Evolutionary conservation across 768 basidiomycete genomes (phyloP).

Genomic region (Phallus indusiatus): DNA sequence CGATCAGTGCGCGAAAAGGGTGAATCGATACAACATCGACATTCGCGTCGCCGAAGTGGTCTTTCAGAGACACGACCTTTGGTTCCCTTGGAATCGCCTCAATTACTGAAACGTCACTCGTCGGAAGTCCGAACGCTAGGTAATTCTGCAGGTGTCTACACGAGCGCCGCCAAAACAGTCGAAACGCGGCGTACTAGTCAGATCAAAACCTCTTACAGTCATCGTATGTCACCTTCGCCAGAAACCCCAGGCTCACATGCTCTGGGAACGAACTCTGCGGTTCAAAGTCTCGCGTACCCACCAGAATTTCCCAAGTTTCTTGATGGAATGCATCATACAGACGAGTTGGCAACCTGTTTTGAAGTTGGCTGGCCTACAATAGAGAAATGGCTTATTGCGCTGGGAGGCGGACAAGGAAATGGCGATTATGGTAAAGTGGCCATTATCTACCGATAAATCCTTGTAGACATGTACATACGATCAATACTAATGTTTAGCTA

Average conservation of each 20-base stretch:
- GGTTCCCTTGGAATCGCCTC: not conserved
- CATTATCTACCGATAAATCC: conserved; percentile 61
- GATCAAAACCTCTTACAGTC: conserved; percentile 42
- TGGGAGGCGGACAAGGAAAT: conserved; percentile 44
- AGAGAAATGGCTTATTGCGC: conserved; percentile 55
- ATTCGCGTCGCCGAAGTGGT: not conserved
- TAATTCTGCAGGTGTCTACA: not conserved
- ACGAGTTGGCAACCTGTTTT: conserved; percentile 79
- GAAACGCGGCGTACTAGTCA: conserved; percentile 13
- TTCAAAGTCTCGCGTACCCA: conserved; percentile 34
- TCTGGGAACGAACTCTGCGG: conserved; percentile 7
- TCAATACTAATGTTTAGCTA: not conserved
- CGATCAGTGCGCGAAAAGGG: conserved; percentile 5
- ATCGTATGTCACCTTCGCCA: conserved; percentile 38
- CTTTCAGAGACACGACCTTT: not conserved
- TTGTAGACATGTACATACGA: not conserved
- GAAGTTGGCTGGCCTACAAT: conserved; percentile 78
- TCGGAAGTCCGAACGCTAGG: not conserved
- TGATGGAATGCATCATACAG: conserved; percentile 87
- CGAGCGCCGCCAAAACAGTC: conserved; percentile 10
- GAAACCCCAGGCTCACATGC: conserved; percentile 23
- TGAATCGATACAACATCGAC: not conserved
- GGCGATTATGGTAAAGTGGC: conserved; percentile 65
- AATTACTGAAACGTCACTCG: conserved; percentile 1
- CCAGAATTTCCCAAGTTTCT: conserved; percentile 49